Percentiles rank a stretch among this genome's conserved stretches.
Conservation (phyloP, 148 eudicot species). For the Vaccinium corymbosum region DNA sequence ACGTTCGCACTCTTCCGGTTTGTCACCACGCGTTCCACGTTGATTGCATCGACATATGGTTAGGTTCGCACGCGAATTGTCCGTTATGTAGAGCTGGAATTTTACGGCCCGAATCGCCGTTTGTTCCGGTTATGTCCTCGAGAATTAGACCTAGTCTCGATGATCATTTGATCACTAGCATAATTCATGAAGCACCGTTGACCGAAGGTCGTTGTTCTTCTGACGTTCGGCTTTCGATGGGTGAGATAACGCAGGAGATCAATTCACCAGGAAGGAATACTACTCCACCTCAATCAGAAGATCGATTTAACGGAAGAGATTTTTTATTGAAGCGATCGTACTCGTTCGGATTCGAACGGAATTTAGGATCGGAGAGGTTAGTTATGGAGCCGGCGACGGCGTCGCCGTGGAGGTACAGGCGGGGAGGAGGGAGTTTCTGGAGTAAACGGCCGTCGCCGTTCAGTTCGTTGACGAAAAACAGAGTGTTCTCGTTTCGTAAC, state of each 20-base stretch:
- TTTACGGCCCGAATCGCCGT: slow-evolving; percentile 43
- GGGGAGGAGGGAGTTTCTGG: slow-evolving; percentile 58
- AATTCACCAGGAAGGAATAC: slow-evolving; percentile 21
- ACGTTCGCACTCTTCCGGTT: slow-evolving; percentile 73
- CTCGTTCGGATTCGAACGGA: slow-evolving; percentile 84
- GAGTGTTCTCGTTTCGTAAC: slow-evolving; percentile 68
- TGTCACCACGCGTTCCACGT: slow-evolving; percentile 86
- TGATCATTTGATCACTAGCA: slow-evolving; percentile 38
- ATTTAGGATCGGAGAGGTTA: slow-evolving; percentile 56
- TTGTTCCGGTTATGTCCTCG: slow-evolving; percentile 74
- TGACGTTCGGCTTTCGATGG: neutral
- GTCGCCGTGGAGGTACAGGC: slow-evolving; percentile 62
- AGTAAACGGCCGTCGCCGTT: slow-evolving; percentile 66
- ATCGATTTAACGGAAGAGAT: slow-evolving; percentile 36
- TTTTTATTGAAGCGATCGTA: slow-evolving; percentile 67
- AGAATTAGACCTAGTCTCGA: slow-evolving; percentile 72
- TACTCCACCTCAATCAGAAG: slow-evolving; percentile 29
- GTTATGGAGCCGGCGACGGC: slow-evolving; percentile 60
- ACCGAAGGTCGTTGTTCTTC: slow-evolving; percentile 24
- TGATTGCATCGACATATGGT: slow-evolving; percentile 90
- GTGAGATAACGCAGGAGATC: slow-evolving; percentile 38
- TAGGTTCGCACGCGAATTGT: slow-evolving; percentile 78
- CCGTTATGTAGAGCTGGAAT: slow-evolving; percentile 80
- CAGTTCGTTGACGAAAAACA: slow-evolving; percentile 44
- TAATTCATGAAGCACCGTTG: slow-evolving; percentile 45